Percentiles rank a stretch among this genome's conserved stretches.
Evolutionary conservation across 371 early-diverging fungal genomes (phyloP).

Genomic region (Actinomucor elegans): DNA sequence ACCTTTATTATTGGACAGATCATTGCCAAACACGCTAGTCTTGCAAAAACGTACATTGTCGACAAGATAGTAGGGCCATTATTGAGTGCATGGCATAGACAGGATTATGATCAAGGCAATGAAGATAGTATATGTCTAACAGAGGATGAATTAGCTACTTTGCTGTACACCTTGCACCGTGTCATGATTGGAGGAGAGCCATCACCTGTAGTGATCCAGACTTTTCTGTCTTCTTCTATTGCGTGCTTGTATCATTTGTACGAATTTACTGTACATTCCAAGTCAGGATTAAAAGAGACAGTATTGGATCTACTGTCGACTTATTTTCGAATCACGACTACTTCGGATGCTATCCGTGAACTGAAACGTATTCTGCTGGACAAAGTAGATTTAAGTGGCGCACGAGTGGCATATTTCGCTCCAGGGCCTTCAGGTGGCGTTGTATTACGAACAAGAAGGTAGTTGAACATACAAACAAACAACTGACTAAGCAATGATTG

Average conservation of each 20-base stretch:
- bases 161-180: conserved; percentile 49
- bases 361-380: conserved; percentile 57
- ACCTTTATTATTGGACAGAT: conserved; percentile 60
- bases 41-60: conserved; percentile 55
- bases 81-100: conserved; percentile 28
- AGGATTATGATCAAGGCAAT: conserved; percentile 14
- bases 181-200: conserved; percentile 69
- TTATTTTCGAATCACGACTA: conserved; percentile 55
- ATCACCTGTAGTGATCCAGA: conserved; percentile 55
- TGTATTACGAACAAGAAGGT: conserved; percentile 46
- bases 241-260: conserved; percentile 63
- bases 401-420: conserved; percentile 58
- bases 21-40: conserved; percentile 45
- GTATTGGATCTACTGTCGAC: conserved; percentile 51
- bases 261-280: conserved; percentile 53
- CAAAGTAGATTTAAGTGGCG: conserved; percentile 41
- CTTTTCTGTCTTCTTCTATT: conserved; percentile 49
- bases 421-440: conserved; percentile 58
- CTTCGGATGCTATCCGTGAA: conserved; percentile 47
- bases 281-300: conserved; percentile 49
- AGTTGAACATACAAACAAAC: not conserved
- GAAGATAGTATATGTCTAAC: conserved; percentile 40
- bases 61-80: conserved; percentile 48
- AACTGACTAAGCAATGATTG: too few relatives aligned
- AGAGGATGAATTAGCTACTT: conserved; percentile 38